These are phyloP conservation scores for Polyporus tsugae DNA, from an alignment of 1,284 basidiomycete species.

Conservation along the genomic window DNA sequence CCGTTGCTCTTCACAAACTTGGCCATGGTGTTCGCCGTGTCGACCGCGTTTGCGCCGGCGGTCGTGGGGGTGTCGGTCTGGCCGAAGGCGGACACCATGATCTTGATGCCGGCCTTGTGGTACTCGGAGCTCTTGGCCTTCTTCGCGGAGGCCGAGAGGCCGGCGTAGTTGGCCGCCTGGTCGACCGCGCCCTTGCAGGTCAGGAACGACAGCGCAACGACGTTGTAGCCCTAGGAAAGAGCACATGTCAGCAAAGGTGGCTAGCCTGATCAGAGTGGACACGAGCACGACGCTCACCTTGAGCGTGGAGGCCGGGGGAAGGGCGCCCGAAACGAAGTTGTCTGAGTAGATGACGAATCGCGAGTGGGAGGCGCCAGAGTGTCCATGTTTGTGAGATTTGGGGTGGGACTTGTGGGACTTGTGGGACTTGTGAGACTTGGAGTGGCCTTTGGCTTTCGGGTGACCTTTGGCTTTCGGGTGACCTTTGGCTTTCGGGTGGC, in stretches of 20 bases:
- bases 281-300: conserved; percentile 4
- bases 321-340: conserved; percentile 23
- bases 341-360: conserved; percentile 31
- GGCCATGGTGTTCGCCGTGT: conserved; percentile 55
- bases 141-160: conserved; percentile 35
- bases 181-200: conserved; percentile 21
- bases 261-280: background rate
- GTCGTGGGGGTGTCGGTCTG: conserved; percentile 59
- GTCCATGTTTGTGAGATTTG: no score
- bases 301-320: conserved; percentile 18
- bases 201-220: conserved; percentile 27
- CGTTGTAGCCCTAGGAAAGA: conserved; percentile 23
- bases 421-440: no score
- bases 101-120: conserved; percentile 51
- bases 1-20: conserved; percentile 43
- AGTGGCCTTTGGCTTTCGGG: no score
- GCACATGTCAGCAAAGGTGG: background rate
- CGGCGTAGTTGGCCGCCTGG: conserved; percentile 22
- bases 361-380: conserved; percentile 3
- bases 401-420: no score
- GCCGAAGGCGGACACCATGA: conserved; percentile 58
- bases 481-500: no score
- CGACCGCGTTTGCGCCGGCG: conserved; percentile 48
- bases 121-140: conserved; percentile 51
- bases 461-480: no score